phyloP scores from a whole-genome alignment of 192 early-diverging fungal genomes.

The Backusella westeae region DNA sequence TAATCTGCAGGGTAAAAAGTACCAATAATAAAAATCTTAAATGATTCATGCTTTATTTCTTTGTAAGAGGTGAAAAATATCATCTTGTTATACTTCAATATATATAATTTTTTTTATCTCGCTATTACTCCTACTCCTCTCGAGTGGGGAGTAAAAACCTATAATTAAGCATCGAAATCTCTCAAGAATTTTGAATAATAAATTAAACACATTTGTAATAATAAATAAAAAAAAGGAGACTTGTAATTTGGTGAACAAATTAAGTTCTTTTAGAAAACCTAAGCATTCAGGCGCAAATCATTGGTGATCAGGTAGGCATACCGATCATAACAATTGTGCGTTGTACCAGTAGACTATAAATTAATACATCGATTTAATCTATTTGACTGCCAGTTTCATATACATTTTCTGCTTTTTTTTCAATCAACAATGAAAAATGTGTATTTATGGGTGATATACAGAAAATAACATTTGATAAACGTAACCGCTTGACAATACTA shows the following conservation, averaged over 20 bases:
- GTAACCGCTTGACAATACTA: neutral
- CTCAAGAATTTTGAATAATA: conserved; percentile 1
- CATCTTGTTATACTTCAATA: neutral
- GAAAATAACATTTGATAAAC: neutral
- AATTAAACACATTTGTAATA: neutral
- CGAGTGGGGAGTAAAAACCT: neutral
- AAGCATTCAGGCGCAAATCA: neutral
- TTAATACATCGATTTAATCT: neutral
- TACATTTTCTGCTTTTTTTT: neutral
- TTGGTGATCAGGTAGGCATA: neutral
- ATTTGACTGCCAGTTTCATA: neutral
- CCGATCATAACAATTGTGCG: neutral
- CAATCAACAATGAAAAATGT: neutral
- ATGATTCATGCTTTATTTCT: conserved; percentile 1
- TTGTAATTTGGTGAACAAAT: conserved; percentile 1
- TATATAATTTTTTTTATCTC: neutral
- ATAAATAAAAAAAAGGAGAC: neutral
- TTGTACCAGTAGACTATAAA: neutral
- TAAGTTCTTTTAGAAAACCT: neutral
- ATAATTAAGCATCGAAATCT: neutral
- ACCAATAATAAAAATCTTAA: neutral
- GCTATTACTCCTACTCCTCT: neutral
- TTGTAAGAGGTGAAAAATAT: neutral
- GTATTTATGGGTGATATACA: neutral
- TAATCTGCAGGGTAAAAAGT: neutral